These are phyloP conservation scores for Trichoderma koningii DNA, from an alignment of 2,329 filamentous ascomycete species.

Conservation along the genomic window DNA sequence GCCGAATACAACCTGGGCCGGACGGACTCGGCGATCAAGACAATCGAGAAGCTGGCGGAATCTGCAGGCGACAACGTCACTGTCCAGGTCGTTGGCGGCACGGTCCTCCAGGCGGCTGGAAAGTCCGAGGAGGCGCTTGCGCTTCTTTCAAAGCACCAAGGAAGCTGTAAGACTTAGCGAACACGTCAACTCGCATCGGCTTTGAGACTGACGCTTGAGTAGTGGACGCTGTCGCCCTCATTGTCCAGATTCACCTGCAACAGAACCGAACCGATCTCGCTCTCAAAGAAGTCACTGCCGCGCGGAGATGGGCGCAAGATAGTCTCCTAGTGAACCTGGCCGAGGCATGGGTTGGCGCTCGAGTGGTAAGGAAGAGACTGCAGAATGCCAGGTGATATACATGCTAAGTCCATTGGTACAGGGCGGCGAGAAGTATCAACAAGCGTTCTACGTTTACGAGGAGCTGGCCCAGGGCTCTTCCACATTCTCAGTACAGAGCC, in stretches of 20 bases:
- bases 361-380: constrained; percentile 64
- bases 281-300: constrained; percentile 81
- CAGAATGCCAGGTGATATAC: not conserved
- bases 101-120: constrained; percentile 75
- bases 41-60: constrained; percentile 67
- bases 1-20: constrained; percentile 67
- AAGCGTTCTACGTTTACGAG: constrained; percentile 96
- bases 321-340: constrained; percentile 90
- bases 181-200: not conserved
- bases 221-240: constrained; percentile 79
- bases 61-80: constrained; percentile 70
- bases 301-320: constrained; percentile 93
- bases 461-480: constrained; percentile 87
- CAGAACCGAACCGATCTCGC: constrained; percentile 92
- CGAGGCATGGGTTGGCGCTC: constrained; percentile 90
- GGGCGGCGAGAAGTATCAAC: constrained; percentile 95
- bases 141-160: constrained; percentile 79
- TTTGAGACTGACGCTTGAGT: not conserved
- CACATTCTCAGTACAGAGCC: constrained; percentile 71
- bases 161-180: constrained; percentile 64
- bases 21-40: constrained; percentile 61
- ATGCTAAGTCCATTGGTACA: constrained; percentile 45
- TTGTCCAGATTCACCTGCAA: constrained; percentile 87
- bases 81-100: constrained; percentile 82
- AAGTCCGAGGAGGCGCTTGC: constrained; percentile 83